These are phyloP conservation scores for Aspergillus arachidicola DNA, from an alignment of 2,329 filamentous ascomycete genomes.

Conservation along the genomic window DNA sequence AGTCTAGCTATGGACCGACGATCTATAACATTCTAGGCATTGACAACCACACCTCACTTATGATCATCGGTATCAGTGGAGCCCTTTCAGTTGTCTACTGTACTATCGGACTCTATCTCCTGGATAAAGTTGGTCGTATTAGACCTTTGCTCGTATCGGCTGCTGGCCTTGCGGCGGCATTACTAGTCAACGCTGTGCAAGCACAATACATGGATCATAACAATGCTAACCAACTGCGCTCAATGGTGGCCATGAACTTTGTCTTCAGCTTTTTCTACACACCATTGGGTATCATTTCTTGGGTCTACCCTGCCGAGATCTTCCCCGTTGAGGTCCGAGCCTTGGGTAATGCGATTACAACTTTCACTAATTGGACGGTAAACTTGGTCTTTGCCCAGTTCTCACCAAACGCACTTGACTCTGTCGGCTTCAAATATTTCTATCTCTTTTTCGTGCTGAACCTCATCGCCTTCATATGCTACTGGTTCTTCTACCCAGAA, in stretches of 20 bases:
- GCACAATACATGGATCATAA: slow-evolving; percentile 37
- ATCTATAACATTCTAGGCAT: slow-evolving; percentile 51
- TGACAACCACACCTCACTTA: slow-evolving; percentile 46
- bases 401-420: slow-evolving; percentile 45
- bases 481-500: slow-evolving; percentile 39
- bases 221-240: slow-evolving; percentile 41
- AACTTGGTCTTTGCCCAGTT: slow-evolving; percentile 54
- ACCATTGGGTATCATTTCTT: slow-evolving; percentile 46
- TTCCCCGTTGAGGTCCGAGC: slow-evolving; percentile 47
- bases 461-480: slow-evolving; percentile 39
- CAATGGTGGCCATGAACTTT: slow-evolving; percentile 51
- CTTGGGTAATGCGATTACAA: slow-evolving; percentile 44
- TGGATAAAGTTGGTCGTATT: slow-evolving; percentile 51
- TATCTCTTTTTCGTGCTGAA: slow-evolving; percentile 53
- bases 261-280: slow-evolving; percentile 50
- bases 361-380: slow-evolving; percentile 48
- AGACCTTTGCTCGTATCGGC: slow-evolving; percentile 48
- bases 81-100: slow-evolving; percentile 51
- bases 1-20: slow-evolving; percentile 36
- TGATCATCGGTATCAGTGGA: slow-evolving; percentile 55
- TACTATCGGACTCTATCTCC: slow-evolving; percentile 46
- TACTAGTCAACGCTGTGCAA: slow-evolving; percentile 44
- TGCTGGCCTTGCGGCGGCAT: slow-evolving; percentile 43
- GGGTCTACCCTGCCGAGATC: slow-evolving; percentile 49
- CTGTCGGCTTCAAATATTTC: slow-evolving; percentile 51